These are phyloP conservation scores for Aspergillus pseudoviridinutans DNA, from an alignment of 2,329 filamentous ascomycete genomes.

Conservation along the genomic window DNA sequence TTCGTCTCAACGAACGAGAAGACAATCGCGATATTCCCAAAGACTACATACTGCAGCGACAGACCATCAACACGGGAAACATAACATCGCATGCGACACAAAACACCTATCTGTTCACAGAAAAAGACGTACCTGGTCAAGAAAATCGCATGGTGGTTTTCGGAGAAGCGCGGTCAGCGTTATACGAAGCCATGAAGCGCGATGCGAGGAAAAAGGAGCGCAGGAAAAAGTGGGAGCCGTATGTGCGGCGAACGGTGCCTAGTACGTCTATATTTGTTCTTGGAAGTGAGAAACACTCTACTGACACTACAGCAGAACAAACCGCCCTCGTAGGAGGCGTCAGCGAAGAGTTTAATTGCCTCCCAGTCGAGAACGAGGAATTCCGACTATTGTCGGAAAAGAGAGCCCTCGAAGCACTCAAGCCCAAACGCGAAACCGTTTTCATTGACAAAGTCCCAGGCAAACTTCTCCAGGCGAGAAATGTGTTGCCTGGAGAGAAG, in stretches of 20 bases:
- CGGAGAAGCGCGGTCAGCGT: slow-evolving; percentile 42
- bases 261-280: slow-evolving; percentile 51
- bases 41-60: slow-evolving; percentile 78
- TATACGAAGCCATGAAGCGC: slow-evolving; percentile 45
- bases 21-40: slow-evolving; percentile 75
- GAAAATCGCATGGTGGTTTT: slow-evolving; percentile 45
- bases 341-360: slow-evolving; percentile 70
- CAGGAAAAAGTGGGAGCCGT: slow-evolving; percentile 58
- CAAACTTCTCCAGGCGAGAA: slow-evolving; percentile 57
- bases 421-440: slow-evolving; percentile 56
- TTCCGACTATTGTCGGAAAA: slow-evolving; percentile 59
- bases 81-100: slow-evolving; percentile 49
- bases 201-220: slow-evolving; percentile 45
- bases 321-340: slow-evolving; percentile 71
- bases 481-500: slow-evolving; percentile 43
- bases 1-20: slow-evolving; percentile 64
- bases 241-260: slow-evolving; percentile 58
- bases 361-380: slow-evolving; percentile 68
- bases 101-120: slow-evolving; percentile 89
- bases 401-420: slow-evolving; percentile 57
- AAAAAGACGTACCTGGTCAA: slow-evolving; percentile 84
- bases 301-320: slow-evolving; percentile 56
- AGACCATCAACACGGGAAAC: slow-evolving; percentile 48
- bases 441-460: slow-evolving; percentile 44
- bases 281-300: background rate